phyloP scores from a whole-genome alignment of 371 early-diverging fungal species.

The Apophysomyces sp. region DNA sequence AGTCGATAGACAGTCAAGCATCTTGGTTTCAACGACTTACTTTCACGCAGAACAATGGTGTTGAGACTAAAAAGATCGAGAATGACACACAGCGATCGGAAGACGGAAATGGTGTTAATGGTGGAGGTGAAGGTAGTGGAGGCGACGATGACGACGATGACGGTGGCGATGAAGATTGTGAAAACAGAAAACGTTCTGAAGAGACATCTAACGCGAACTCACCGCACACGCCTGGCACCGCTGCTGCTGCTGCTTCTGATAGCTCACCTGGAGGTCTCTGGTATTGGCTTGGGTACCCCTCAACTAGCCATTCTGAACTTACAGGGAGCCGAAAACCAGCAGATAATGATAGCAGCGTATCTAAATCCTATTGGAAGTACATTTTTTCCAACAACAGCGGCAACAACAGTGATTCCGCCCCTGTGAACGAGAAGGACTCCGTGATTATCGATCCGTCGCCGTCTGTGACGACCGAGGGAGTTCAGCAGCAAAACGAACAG shows the following conservation, averaged over 20 bases:
- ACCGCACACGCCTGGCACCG: background rate
- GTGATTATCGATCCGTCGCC: background rate
- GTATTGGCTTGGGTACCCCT: background rate
- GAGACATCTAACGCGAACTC: background rate
- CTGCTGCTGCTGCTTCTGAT: background rate
- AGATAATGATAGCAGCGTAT: background rate
- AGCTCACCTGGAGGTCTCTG: background rate
- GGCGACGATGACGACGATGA: background rate
- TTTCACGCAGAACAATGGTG: conserved; percentile 1
- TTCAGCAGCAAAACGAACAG: background rate
- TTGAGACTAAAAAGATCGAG: background rate
- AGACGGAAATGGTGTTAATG: background rate
- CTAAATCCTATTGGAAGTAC: conserved; percentile 1
- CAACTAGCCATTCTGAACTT: background rate
- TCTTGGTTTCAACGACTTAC: conserved; percentile 14
- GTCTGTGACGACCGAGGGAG: background rate
- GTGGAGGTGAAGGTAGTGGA: background rate
- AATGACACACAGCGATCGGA: background rate
- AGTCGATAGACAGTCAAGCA: conserved; percentile 7
- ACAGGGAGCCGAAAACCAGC: background rate
- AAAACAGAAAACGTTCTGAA: background rate
- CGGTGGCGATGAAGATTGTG: background rate
- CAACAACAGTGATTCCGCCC: background rate
- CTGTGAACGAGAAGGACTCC: background rate
- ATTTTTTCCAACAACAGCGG: background rate